Evolutionary conservation across 2,329 filamentous ascomycete species (phyloP).

Genomic region (Alternaria gaisen): DNA sequence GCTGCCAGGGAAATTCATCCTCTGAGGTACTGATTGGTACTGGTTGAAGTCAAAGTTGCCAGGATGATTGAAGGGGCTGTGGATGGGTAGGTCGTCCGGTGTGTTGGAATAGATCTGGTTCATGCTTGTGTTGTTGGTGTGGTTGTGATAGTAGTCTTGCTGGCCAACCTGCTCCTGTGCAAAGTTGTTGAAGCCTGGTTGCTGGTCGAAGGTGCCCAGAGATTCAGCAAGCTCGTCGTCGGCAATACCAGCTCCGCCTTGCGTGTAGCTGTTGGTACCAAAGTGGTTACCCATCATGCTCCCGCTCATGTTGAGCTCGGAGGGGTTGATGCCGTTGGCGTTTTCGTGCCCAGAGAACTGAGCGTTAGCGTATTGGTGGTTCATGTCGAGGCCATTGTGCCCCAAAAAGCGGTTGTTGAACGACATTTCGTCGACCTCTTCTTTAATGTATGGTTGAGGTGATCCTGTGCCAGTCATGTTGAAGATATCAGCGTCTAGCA

Average conservation of each 20-base stretch:
- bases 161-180: slow-evolving; percentile 66
- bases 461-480: slow-evolving; percentile 65
- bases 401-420: slow-evolving; percentile 62
- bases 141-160: slow-evolving; percentile 59
- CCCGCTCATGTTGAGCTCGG: slow-evolving; percentile 77
- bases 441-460: slow-evolving; percentile 71
- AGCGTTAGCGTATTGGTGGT: slow-evolving; percentile 58
- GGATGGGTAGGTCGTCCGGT: slow-evolving; percentile 88
- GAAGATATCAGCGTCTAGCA: slow-evolving; percentile 55
- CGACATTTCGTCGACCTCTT: slow-evolving; percentile 70
- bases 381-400: slow-evolving; percentile 61
- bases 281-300: slow-evolving; percentile 67
- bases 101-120: slow-evolving; percentile 85
- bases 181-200: slow-evolving; percentile 58
- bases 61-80: slow-evolving; percentile 82
- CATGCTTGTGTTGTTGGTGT: slow-evolving; percentile 67
- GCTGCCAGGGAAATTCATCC: slow-evolving; percentile 50
- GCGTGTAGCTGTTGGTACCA: slow-evolving; percentile 74
- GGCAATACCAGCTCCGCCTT: slow-evolving; percentile 79
- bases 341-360: slow-evolving; percentile 57
- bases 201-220: slow-evolving; percentile 64
- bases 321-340: slow-evolving; percentile 74
- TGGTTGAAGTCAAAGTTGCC: slow-evolving; percentile 77
- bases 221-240: slow-evolving; percentile 87
- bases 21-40: slow-evolving; percentile 73